phyloP scores from a whole-genome alignment of 768 basidiomycete species.

The Lentinula raphanica region DNA sequence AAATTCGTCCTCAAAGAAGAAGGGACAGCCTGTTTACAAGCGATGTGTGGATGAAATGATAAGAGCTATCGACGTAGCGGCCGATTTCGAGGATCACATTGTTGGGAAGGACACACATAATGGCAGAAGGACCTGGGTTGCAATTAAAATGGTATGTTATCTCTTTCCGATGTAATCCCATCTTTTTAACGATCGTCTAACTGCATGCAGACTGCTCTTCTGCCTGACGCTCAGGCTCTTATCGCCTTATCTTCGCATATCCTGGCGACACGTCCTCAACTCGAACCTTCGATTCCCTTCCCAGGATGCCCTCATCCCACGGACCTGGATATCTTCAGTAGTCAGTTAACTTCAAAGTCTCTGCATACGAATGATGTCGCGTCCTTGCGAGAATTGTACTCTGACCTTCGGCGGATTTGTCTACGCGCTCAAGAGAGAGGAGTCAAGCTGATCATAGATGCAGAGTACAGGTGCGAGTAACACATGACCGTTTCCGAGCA shows the following conservation, averaged over 20 bases:
- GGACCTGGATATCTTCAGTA: constrained; percentile 50
- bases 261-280: constrained; percentile 32
- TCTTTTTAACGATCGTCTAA: background rate
- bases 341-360: constrained; percentile 2
- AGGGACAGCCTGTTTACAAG: constrained; percentile 40
- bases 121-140: constrained; percentile 72
- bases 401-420: constrained; percentile 63
- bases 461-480: constrained; percentile 65
- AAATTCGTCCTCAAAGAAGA: constrained; percentile 15
- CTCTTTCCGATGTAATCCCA: background rate
- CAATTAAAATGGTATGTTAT: constrained; percentile 68
- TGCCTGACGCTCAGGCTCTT: constrained; percentile 58
- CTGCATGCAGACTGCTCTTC: constrained; percentile 52
- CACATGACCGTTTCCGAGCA: background rate
- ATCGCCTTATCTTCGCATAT: constrained; percentile 59
- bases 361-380: constrained; percentile 54
- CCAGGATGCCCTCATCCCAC: constrained; percentile 61
- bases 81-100: constrained; percentile 66
- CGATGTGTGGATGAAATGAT: constrained; percentile 72
- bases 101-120: constrained; percentile 14
- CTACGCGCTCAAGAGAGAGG: constrained; percentile 51
- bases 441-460: constrained; percentile 75
- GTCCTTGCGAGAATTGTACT: constrained; percentile 55
- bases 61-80: constrained; percentile 70
- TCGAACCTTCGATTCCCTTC: constrained; percentile 40